Evolutionary conservation across 2,329 filamentous ascomycete species (phyloP).

Genomic region (Calonectria honghensis): DNA sequence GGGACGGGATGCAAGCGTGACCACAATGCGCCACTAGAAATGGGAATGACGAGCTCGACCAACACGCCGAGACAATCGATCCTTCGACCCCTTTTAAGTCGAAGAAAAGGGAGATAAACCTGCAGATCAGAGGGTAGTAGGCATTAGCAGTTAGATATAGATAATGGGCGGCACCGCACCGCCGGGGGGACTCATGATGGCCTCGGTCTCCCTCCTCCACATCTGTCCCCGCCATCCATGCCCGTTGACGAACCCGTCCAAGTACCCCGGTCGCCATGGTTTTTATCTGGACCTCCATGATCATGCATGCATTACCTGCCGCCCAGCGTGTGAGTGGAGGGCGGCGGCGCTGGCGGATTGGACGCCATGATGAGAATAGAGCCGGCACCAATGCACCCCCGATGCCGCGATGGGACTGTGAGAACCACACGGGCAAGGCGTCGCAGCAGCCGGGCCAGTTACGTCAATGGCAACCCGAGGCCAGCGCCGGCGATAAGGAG

Average conservation of each 20-base stretch:
- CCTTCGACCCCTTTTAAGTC: neutral
- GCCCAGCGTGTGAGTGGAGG: conserved; percentile 6
- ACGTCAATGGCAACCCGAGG: neutral
- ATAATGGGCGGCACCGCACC: neutral
- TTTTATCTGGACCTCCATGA: conserved; percentile 25
- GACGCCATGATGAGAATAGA: conserved; percentile 18
- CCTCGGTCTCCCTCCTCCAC: conserved; percentile 9
- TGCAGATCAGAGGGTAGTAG: neutral
- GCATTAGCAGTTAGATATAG: conserved; percentile 10
- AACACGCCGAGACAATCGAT: neutral
- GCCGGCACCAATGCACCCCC: conserved; percentile 5
- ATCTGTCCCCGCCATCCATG: neutral
- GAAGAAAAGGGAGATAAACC: neutral
- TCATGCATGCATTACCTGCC: conserved; percentile 22
- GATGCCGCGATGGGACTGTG: conserved; percentile 2
- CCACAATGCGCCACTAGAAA: conserved; percentile 43
- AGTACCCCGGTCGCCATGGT: neutral
- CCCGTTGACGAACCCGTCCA: conserved; percentile 6
- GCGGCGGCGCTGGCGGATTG: conserved; percentile 16
- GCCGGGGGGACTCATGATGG: conserved; percentile 2
- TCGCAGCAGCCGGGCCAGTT: neutral
- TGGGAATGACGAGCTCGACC: conserved; percentile 2
- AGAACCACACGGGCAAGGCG: conserved; percentile 8
- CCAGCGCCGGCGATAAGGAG: neutral
- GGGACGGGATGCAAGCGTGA: conserved; percentile 38